A percentile compares a stretch with the other conserved stretches of the same genome.
These are phyloP conservation scores for Penicillium ucsense DNA, from an alignment of 495 filamentous ascomycete species.

Conservation along the genomic window DNA sequence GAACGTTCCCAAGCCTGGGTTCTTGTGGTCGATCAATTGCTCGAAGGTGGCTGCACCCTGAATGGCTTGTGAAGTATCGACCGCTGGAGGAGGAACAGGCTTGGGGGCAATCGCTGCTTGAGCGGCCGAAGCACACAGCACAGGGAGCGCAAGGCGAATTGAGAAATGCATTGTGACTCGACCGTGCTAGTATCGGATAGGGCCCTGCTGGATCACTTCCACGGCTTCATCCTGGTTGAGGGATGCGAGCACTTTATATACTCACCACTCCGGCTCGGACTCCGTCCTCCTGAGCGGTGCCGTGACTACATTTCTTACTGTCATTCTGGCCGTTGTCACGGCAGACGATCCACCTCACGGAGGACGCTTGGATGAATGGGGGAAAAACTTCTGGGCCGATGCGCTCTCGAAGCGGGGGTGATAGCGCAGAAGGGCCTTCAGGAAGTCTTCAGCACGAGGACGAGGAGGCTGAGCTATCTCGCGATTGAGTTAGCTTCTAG, in stretches of 20 bases:
- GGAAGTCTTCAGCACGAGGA: neutral
- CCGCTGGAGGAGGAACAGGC: constrained; percentile 7
- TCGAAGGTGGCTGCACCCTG: constrained; percentile 29
- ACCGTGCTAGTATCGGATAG: neutral
- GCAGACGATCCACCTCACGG: neutral
- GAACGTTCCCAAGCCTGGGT: constrained; percentile 45
- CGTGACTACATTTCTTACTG: no score
- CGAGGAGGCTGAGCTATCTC: neutral
- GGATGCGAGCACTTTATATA: neutral
- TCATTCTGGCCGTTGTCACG: neutral
- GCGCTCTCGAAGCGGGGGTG: neutral
- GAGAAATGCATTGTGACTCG: neutral
- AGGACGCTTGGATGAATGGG: neutral
- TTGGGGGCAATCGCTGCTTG: constrained; percentile 4
- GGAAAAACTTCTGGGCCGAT: neutral
- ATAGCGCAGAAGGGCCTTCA: neutral
- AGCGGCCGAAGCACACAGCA: constrained; percentile 1
- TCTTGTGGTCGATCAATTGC: constrained; percentile 45
- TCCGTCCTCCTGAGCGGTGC: neutral
- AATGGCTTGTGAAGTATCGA: neutral
- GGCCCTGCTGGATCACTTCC: neutral
- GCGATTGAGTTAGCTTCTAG: neutral
- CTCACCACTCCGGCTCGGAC: neutral
- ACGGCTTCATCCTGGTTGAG: neutral
- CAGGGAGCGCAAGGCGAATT: neutral